Evolutionary conservation across 768 basidiomycete species (phyloP).

Genomic region (Agrocybe chaxingu): DNA sequence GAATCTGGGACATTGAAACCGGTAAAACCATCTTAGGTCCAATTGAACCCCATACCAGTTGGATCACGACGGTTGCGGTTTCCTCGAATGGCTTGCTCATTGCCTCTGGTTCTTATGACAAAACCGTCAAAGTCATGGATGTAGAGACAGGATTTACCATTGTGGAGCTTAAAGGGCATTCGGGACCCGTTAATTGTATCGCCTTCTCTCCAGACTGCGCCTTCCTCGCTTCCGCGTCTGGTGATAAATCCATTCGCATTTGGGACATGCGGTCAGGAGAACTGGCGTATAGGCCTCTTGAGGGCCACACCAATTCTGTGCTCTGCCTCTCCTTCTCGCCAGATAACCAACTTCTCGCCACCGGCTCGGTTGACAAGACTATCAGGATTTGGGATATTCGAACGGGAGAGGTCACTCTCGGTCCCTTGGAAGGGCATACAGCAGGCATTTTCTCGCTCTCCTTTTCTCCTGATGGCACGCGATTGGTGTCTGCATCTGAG

Average conservation of each 20-base stretch:
- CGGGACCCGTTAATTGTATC: slow-evolving; percentile 9
- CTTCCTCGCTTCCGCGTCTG: slow-evolving; percentile 15
- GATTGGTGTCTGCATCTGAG: slow-evolving; percentile 12
- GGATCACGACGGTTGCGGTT: slow-evolving; percentile 15
- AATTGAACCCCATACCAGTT: slow-evolving; percentile 12
- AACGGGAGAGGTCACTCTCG: slow-evolving; percentile 7
- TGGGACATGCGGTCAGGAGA: slow-evolving; percentile 9
- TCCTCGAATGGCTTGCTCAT: slow-evolving; percentile 17
- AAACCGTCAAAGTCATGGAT: slow-evolving; percentile 17
- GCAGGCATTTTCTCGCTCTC: slow-evolving; percentile 12
- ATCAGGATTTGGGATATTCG: slow-evolving; percentile 16
- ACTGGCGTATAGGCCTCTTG: not conserved
- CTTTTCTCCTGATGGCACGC: slow-evolving; percentile 16
- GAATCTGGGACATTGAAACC: slow-evolving; percentile 31
- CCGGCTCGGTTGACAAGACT: slow-evolving; percentile 13
- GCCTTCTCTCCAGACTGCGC: slow-evolving; percentile 17
- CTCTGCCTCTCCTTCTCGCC: not conserved
- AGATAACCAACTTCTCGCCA: not conserved
- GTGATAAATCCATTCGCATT: slow-evolving; percentile 12
- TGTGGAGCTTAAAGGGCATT: slow-evolving; percentile 11
- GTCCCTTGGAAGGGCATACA: slow-evolving; percentile 16
- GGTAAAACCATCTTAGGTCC: slow-evolving; percentile 14
- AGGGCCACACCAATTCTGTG: not conserved
- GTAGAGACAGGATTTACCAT: slow-evolving; percentile 7
- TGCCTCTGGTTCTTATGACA: slow-evolving; percentile 19